Conservation (phyloP, 495 filamentous ascomycete species). For the Aspergillus panamensis region DNA sequence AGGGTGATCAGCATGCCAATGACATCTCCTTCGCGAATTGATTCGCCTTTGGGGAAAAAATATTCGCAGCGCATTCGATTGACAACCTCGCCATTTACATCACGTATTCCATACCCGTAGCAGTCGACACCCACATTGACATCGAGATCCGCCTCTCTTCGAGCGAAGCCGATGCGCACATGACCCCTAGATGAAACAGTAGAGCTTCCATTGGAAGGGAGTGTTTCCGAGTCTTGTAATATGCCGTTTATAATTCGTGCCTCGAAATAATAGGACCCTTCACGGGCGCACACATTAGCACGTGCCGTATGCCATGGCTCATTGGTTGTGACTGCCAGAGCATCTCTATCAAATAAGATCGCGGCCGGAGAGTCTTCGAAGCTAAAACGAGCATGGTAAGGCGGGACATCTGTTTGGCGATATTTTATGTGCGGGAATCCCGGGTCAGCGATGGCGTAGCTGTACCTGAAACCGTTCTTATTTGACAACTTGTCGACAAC, state of each 20-base stretch:
- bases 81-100: constrained; percentile 83
- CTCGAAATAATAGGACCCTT: constrained; percentile 92
- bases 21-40: constrained; percentile 78
- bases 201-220: constrained; percentile 31
- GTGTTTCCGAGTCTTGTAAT: constrained; percentile 29
- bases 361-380: constrained; percentile 87
- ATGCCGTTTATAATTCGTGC: constrained; percentile 77
- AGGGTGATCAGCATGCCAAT: constrained; percentile 92
- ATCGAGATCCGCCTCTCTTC: constrained; percentile 86
- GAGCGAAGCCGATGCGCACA: constrained; percentile 84
- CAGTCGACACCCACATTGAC: constrained; percentile 93
- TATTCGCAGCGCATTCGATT: constrained; percentile 89
- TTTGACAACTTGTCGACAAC: constrained; percentile 70
- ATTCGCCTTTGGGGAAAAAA: constrained; percentile 73
- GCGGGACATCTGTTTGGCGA: constrained; percentile 80
- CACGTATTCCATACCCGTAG: constrained; percentile 92
- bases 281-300: constrained; percentile 86
- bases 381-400: constrained; percentile 76
- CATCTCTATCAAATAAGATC: constrained; percentile 44
- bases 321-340: constrained; percentile 41
- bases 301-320: constrained; percentile 52
- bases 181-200: constrained; percentile 57
- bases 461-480: constrained; percentile 87
- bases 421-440: constrained; percentile 82
- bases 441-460: constrained; percentile 84